These are phyloP conservation scores for Fennellomyces sp. DNA, from an alignment of 371 early-diverging fungal species.

Conservation along the genomic window DNA sequence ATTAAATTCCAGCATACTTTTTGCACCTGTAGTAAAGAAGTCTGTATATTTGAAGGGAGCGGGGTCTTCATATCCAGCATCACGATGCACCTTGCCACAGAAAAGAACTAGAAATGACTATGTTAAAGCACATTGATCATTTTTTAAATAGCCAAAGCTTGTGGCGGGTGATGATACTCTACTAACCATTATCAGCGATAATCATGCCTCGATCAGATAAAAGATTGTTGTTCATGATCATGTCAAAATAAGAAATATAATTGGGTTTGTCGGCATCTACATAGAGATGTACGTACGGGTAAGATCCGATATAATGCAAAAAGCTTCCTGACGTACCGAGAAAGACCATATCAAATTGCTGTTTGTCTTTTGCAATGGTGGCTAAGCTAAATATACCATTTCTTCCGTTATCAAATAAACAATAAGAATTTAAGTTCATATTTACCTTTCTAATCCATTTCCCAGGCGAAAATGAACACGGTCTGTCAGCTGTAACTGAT, in stretches of 20 bases:
- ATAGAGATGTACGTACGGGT: too few relatives aligned
- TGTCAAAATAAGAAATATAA: slow-evolving; percentile 55
- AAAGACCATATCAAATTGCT: too few relatives aligned
- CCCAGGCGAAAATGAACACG: slow-evolving; percentile 24
- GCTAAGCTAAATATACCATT: too few relatives aligned
- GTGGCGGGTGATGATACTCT: neutral
- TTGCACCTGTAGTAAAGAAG: slow-evolving; percentile 21
- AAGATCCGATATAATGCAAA: too few relatives aligned
- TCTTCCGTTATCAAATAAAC: too few relatives aligned
- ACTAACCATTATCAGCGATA: slow-evolving; percentile 60
- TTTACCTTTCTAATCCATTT: slow-evolving; percentile 33
- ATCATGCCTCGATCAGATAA: slow-evolving; percentile 54
- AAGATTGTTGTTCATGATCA: slow-evolving; percentile 50
- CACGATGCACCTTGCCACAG: slow-evolving; percentile 42
- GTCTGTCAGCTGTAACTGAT: slow-evolving; percentile 14
- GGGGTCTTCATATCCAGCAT: slow-evolving; percentile 16
- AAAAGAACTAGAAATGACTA: slow-evolving; percentile 28
- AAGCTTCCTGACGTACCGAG: too few relatives aligned
- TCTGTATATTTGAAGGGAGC: too few relatives aligned
- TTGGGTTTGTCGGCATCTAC: slow-evolving; percentile 68
- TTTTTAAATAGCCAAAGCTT: too few relatives aligned
- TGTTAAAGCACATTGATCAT: neutral
- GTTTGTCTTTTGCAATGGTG: too few relatives aligned
- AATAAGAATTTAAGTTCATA: too few relatives aligned
- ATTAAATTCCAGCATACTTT: slow-evolving; percentile 61